Percentiles rank a stretch among this genome's conserved stretches.
These are phyloP conservation scores for Dictyostelium intermedium DNA, from an alignment of 78 protist genomes.

Conservation along the genomic window DNA sequence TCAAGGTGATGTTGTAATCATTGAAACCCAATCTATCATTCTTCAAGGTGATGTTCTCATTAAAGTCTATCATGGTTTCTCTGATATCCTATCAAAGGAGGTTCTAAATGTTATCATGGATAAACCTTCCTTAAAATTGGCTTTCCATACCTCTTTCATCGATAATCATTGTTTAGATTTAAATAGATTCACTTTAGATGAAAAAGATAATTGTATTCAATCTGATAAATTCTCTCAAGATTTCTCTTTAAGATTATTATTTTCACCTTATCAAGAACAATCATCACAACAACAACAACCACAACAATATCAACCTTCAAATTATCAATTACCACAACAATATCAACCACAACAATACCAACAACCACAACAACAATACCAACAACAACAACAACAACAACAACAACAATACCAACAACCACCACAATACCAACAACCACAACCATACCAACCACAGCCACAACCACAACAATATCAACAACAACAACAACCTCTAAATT, in stretches of 20 bases:
- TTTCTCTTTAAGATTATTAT: constrained; percentile 47
- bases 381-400: not conserved
- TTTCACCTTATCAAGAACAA: not conserved
- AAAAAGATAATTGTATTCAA: not conserved
- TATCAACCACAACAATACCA: not conserved
- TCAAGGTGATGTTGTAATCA: not conserved
- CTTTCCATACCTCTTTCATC: constrained; percentile 68
- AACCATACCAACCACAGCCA: not conserved
- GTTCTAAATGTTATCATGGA: constrained; percentile 11
- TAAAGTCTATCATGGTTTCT: constrained; percentile 8
- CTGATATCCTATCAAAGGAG: not conserved
- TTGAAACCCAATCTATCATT: not conserved
- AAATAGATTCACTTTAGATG: constrained; percentile 7
- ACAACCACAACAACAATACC: not conserved
- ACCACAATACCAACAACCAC: not conserved
- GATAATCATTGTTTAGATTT: constrained; percentile 38
- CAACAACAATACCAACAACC: not conserved
- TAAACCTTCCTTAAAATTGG: constrained; percentile 44
- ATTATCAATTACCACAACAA: not conserved
- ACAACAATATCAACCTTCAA: not conserved
- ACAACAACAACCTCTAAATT: not conserved
- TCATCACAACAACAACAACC: not conserved
- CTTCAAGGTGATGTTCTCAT: constrained; percentile 45
- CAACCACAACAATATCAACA: not conserved
- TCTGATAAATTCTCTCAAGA: not conserved